Percentiles rank a stretch among this genome's conserved stretches.
Evolutionary conservation across 371 early-diverging fungal species (phyloP).

Genomic region (Mortierella sp.): DNA sequence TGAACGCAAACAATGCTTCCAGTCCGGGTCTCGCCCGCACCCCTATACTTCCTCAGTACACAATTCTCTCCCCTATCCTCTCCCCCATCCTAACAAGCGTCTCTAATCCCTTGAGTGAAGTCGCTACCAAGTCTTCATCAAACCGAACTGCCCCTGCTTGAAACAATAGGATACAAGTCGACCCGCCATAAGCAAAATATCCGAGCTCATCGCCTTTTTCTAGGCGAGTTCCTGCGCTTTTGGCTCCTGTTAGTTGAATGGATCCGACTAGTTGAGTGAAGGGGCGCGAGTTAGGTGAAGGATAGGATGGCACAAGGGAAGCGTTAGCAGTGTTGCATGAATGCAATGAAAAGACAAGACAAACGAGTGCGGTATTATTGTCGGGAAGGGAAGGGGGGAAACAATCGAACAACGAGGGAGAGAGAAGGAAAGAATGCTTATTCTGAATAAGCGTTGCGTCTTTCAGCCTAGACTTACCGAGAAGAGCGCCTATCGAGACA

Average conservation of each 20-base stretch:
- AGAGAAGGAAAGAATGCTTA: background rate
- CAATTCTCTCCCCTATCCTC: conserved; percentile 50
- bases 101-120: conserved; percentile 67
- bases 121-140: conserved; percentile 70
- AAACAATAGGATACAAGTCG: conserved; percentile 76
- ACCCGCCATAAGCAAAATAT: conserved; percentile 76
- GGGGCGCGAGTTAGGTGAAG: background rate
- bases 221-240: conserved; percentile 44
- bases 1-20: background rate
- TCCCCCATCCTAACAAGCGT: conserved; percentile 66
- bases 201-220: conserved; percentile 78
- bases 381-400: background rate
- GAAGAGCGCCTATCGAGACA: conserved; percentile 64
- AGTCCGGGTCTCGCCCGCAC: background rate
- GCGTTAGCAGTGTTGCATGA: background rate
- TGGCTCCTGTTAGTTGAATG: conserved; percentile 61
- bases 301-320: background rate
- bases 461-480: conserved; percentile 17
- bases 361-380: background rate
- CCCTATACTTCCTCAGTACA: background rate
- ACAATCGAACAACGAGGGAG: too few relatives aligned
- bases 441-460: background rate
- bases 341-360: background rate
- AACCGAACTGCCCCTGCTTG: conserved; percentile 68
- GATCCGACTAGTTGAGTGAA: conserved; percentile 58